Base-by-base conservation (phyloP, 768 basidiomycete species). In the Hortiboletus flavorubellus region DNA sequence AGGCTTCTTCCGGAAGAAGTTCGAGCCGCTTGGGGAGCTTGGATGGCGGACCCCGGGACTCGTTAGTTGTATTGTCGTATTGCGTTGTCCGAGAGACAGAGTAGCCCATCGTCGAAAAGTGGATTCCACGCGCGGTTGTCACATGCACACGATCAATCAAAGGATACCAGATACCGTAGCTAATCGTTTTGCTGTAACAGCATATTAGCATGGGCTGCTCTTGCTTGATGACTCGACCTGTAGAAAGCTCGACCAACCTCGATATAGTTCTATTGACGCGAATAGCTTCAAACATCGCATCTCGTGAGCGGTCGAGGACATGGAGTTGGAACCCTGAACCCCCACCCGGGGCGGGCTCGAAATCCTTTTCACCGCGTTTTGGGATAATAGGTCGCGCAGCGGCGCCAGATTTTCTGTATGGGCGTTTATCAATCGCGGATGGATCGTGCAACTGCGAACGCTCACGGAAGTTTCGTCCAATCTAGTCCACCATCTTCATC, bases 331-430 rank as follows among this genome's bases (percentile, higher is more conserved):
- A 75, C 12, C 81, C 83, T 11, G 91, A 87, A 7, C 87, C 89
- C 10, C 82, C 67, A 9, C 75, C 76, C 21, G 74, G 64, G 61
- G 77, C 76, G 2, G 97, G 97, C 68, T 98, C 96, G 61, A 93
- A 98, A 60, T 98, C 95, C 68, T 99, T 98, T 72, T 98, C 97
- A 2, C 97, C 97, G 29, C 97, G 83, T 70, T 91, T 95, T 7
- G 97, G 97, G 48, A 99, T 95, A 7, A 89, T 76, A 3, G 89
- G 89, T 39, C 86, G 80, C 5, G 72, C 63, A 15, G 71, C 58
- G 15, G 62, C 62, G 10, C 62, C 69, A 39, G 49, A 18, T 42
- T 59, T 66, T 43, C 66, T 70, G 54, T 49, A 44, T 33, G 35
- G 41, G 33, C 18, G 39, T 49, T 29, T 12, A 38, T 43, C 44